These are phyloP conservation scores for Claviceps pazoutovae DNA, from an alignment of 2,329 filamentous ascomycete species.

Conservation along the genomic window DNA sequence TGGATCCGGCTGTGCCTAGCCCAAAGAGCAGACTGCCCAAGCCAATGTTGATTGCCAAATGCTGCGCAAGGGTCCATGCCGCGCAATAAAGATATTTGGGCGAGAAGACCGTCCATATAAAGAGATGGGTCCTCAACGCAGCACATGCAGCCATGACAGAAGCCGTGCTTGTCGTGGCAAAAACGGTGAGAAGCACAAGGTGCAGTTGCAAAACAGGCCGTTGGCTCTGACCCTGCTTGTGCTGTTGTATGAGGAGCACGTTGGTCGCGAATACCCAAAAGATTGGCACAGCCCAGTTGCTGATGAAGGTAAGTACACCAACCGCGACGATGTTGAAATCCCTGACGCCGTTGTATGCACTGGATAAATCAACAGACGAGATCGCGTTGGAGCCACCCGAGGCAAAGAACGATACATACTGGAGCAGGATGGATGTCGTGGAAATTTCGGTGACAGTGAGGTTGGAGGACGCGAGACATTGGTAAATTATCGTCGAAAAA, in stretches of 20 bases:
- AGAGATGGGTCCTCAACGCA: slow-evolving; percentile 71
- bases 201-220: slow-evolving; percentile 33
- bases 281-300: slow-evolving; percentile 84
- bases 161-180: slow-evolving; percentile 48
- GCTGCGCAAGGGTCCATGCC: slow-evolving; percentile 75
- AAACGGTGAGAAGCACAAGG: slow-evolving; percentile 53
- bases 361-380: slow-evolving; percentile 86
- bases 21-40: slow-evolving; percentile 45
- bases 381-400: slow-evolving; percentile 89
- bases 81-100: slow-evolving; percentile 90
- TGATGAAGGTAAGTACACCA: slow-evolving; percentile 67
- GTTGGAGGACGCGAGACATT: slow-evolving; percentile 31
- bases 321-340: slow-evolving; percentile 72
- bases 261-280: slow-evolving; percentile 67
- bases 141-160: slow-evolving; percentile 86
- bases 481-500: slow-evolving; percentile 49
- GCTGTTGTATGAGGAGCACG: slow-evolving; percentile 36
- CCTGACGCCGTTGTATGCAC: slow-evolving; percentile 82
- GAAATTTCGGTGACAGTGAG: slow-evolving; percentile 46
- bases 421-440: slow-evolving; percentile 59
- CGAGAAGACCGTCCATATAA: slow-evolving; percentile 98
- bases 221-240: slow-evolving; percentile 11
- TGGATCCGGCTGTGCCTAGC: slow-evolving; percentile 23
- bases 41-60: slow-evolving; percentile 57
- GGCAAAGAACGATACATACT: slow-evolving; percentile 77